Base-by-base conservation (phyloP, 202 grass and related monocot genomes). In the Digitaria exilis region DNA sequence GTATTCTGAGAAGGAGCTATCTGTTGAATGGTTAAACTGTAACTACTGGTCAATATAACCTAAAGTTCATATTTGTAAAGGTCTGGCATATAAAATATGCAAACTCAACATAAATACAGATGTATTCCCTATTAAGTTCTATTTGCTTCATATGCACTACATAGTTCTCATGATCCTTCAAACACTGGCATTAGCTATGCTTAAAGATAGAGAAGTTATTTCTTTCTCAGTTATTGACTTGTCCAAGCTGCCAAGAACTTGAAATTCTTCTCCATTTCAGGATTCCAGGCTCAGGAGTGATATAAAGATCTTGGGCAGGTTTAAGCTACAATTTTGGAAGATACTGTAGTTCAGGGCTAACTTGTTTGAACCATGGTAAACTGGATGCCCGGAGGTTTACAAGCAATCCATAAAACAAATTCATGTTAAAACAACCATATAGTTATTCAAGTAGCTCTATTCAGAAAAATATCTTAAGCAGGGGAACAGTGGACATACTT, bases 401-500 rank as follows among this genome's bases (percentile, higher is more conserved):
- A 71, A 69, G 63, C 21, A 66, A 42, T 41, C 42, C n/a, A 63
- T 65, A 67, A 71, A 79, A 58, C 6, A 63, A 78, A 65, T 64
- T 49, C 39, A 58, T 78, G 46, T 78, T 19, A 77, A 78, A 88
- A 84, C 13, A 5, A 22, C 39, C 18, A 44, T 70, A 73, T 21
- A 71, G n/a, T 45, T 55, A 75, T 75, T 24, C 77, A 81, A 75
- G 46, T 65, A 85, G 71, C n/a, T 81, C 42, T 81, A 7, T 24
- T 73, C 28, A 73, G 59, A 57, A 67, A 31, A 45, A 46, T 50
- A 71, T 52, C 69, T 73, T 73, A 49, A 63, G 29, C 5, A 51
- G 26, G 45, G 28, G 25, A 81, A 75, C 81, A 87, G 84, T 59
- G 26, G 64, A 73, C 96, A 89, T 95, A 98, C 96, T 98, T 98